Evolutionary conservation across 78 protist species (phyloP).

Genomic region (Planoprotostelium fungivorum): DNA sequence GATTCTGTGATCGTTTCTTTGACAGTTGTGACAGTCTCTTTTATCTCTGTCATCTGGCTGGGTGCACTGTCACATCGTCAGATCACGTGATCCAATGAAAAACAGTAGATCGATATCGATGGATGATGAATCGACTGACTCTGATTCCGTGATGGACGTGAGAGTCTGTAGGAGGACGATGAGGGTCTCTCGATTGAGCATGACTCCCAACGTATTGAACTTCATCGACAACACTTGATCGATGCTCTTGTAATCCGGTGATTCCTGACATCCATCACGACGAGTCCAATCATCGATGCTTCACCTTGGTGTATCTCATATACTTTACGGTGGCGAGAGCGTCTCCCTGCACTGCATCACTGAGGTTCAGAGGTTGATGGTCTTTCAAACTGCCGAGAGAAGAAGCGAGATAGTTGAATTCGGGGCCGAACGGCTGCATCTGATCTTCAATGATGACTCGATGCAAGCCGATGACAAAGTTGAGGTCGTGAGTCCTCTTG

Average conservation of each 20-base stretch:
- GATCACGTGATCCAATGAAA: too few relatives aligned
- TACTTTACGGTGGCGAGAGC: neutral
- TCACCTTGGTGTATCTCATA: neutral
- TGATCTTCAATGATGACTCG: neutral
- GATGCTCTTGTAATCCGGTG: neutral
- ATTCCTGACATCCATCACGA: neutral
- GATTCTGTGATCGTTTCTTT: too few relatives aligned
- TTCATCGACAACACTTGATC: neutral
- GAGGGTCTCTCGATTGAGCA: neutral
- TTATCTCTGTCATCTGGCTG: too few relatives aligned
- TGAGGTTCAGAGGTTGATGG: neutral
- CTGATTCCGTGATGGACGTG: neutral
- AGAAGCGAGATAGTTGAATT: neutral
- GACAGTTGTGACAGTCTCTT: too few relatives aligned
- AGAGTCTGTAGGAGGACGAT: neutral
- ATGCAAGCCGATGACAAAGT: neutral
- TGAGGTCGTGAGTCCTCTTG: neutral
- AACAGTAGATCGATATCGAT: too few relatives aligned
- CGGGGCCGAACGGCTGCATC: neutral
- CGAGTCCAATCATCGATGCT: neutral
- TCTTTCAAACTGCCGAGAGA: neutral
- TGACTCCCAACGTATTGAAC: neutral
- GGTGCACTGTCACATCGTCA: too few relatives aligned
- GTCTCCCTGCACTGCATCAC: neutral
- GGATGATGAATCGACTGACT: neutral